These are phyloP conservation scores for Ophiostoma perfectum DNA, from an alignment of 2,329 filamentous ascomycete species.

Conservation along the genomic window DNA sequence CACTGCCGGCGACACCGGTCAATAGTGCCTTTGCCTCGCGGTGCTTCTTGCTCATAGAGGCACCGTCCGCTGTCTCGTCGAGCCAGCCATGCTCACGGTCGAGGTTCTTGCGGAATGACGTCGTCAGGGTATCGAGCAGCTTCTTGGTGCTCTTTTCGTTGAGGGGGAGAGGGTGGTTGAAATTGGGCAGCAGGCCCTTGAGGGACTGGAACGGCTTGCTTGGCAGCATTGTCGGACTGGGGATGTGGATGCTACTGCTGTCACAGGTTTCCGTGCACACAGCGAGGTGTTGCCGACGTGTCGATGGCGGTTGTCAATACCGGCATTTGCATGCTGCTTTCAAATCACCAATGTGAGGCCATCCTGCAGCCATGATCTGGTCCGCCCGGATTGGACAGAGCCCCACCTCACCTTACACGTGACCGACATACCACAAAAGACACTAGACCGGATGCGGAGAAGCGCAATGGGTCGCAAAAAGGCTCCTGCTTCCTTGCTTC, in stretches of 20 bases:
- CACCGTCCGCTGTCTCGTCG: constrained; percentile 29
- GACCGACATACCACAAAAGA: neutral
- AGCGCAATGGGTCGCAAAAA: neutral
- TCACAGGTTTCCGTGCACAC: neutral
- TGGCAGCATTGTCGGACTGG: constrained; percentile 31
- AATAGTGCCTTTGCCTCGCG: neutral
- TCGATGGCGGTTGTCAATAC: neutral
- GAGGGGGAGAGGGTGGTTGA: constrained; percentile 50
- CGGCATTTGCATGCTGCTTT: neutral
- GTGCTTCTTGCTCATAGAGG: neutral
- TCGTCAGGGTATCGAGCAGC: constrained; percentile 51
- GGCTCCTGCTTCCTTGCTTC: neutral
- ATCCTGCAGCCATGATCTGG: neutral
- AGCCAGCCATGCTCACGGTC: constrained; percentile 51
- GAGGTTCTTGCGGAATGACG: constrained; percentile 54
- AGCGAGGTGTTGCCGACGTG: neutral
- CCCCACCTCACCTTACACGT: constrained; percentile 1
- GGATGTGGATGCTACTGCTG: neutral
- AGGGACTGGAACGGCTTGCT: constrained; percentile 37
- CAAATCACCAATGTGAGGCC: neutral
- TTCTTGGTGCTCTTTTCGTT: constrained; percentile 48
- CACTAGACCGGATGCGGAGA: neutral
- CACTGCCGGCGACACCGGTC: neutral
- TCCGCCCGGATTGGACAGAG: constrained; percentile 2
- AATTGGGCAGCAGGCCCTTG: constrained; percentile 40